Evolutionary conservation across 805 yeast species (phyloP).

Genomic region (Candida odintsovae): DNA sequence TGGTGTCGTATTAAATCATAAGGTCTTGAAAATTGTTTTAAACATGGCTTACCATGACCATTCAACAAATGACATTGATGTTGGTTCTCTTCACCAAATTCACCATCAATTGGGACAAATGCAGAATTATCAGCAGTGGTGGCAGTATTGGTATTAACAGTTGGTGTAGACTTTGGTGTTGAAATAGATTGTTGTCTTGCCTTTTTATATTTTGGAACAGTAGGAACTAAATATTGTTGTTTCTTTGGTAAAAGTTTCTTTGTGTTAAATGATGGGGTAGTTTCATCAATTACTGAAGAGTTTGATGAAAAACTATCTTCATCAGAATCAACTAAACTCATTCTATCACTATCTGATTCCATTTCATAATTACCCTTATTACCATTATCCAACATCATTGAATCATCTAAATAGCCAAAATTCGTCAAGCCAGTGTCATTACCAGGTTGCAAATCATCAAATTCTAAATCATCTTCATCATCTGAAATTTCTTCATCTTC

Average conservation of each 20-base stretch:
- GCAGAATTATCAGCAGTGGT: background rate
- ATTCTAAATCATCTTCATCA: constrained; percentile 17
- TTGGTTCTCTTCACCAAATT: background rate
- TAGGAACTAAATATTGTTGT: background rate
- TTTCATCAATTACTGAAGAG: constrained; percentile 9
- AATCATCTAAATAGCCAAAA: constrained; percentile 2
- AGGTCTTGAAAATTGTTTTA: constrained; percentile 84
- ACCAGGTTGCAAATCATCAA: constrained; percentile 8
- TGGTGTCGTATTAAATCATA: constrained; percentile 94
- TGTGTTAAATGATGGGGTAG: constrained; percentile 5
- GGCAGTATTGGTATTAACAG: background rate
- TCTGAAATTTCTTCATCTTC: constrained; percentile 23
- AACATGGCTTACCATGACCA: constrained; percentile 58
- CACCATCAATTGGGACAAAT: background rate
- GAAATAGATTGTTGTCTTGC: constrained; percentile 1
- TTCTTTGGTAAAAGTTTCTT: background rate
- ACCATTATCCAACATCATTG: constrained; percentile 4
- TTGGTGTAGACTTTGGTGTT: background rate
- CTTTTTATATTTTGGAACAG: constrained; percentile 1
- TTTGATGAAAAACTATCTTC: constrained; percentile 25
- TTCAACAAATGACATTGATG: constrained; percentile 55
- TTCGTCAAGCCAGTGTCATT: constrained; percentile 5
- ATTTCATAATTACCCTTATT: constrained; percentile 8
- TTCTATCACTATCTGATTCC: constrained; percentile 39
- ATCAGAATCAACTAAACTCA: constrained; percentile 32